phyloP scores from a whole-genome alignment of 805 yeast genomes.

The Wickerhamomyces pijperi region DNA sequence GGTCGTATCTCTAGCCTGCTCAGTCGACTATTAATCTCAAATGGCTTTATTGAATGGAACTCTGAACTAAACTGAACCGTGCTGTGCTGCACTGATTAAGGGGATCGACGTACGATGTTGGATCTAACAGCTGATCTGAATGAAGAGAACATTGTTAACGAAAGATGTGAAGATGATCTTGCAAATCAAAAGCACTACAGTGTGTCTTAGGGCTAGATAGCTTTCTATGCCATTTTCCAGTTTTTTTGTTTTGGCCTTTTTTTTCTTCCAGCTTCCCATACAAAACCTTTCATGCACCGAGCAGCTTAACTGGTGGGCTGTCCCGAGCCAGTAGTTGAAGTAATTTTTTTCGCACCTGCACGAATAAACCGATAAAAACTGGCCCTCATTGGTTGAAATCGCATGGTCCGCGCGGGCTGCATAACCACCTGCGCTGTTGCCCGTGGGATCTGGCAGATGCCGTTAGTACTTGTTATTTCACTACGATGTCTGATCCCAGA shows the following conservation, averaged over 20 bases:
- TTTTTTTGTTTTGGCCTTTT: background rate
- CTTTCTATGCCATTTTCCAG: background rate
- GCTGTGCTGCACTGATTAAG: too few species aligned
- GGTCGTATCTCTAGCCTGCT: too few species aligned
- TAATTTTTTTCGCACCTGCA: conserved; percentile 5
- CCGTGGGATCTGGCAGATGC: too few species aligned
- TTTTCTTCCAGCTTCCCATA: background rate
- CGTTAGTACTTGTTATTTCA: too few species aligned
- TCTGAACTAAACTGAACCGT: background rate
- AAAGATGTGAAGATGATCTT: conserved; percentile 3
- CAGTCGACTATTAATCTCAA: too few species aligned
- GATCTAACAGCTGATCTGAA: conserved; percentile 21
- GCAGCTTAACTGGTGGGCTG: too few species aligned
- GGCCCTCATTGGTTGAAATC: conserved; percentile 17
- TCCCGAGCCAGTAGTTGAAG: background rate
- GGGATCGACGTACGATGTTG: conserved; percentile 20
- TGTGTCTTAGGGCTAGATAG: too few species aligned
- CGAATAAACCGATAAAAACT: conserved; percentile 10
- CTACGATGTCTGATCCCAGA: too few species aligned
- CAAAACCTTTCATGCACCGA: too few species aligned
- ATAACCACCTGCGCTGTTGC: too few species aligned
- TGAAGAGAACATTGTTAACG: conserved; percentile 19
- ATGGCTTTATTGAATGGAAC: too few species aligned
- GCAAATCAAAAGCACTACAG: background rate
- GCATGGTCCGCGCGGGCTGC: background rate